These are phyloP conservation scores for Pisolithus tinctorius DNA, from an alignment of 768 basidiomycete genomes.

Conservation along the genomic window DNA sequence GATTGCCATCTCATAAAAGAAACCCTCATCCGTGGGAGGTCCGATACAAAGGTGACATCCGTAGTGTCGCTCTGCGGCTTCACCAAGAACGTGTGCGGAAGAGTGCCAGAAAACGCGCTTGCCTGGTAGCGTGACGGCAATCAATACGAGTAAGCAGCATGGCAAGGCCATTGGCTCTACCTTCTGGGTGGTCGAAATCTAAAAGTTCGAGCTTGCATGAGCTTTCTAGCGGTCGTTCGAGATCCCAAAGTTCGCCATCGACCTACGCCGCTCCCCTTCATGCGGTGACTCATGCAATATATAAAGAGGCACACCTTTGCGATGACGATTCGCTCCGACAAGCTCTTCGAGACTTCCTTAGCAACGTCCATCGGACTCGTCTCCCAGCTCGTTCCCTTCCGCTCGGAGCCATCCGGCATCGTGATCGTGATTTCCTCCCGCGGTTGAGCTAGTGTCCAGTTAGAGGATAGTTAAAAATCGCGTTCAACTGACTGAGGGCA, in stretches of 20 bases:
- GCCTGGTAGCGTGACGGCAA: slow-evolving; percentile 36
- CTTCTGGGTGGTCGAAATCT: slow-evolving; percentile 91
- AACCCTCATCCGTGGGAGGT: slow-evolving; percentile 95
- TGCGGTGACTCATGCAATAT: not conserved
- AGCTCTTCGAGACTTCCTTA: slow-evolving; percentile 76
- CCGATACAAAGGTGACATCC: slow-evolving; percentile 96
- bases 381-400: slow-evolving; percentile 88
- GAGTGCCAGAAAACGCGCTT: slow-evolving; percentile 99
- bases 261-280: slow-evolving; percentile 42
- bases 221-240: slow-evolving; percentile 88
- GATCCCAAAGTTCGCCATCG: slow-evolving; percentile 84
- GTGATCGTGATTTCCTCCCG: slow-evolving; percentile 80
- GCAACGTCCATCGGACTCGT: slow-evolving; percentile 91
- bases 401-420: slow-evolving; percentile 78
- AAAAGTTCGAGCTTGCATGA: slow-evolving; percentile 77
- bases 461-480: not conserved
- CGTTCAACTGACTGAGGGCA: not conserved
- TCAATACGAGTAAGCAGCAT: not conserved
- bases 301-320: slow-evolving; percentile 60
- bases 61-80: slow-evolving; percentile 93
- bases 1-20: slow-evolving; percentile 99
- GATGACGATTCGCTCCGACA: slow-evolving; percentile 87
- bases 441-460: slow-evolving; percentile 48
- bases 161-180: slow-evolving; percentile 27
- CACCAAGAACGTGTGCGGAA: slow-evolving; percentile 95